Conservation (phyloP, 345 rosid species). For the Reutealis trisperma region DNA sequence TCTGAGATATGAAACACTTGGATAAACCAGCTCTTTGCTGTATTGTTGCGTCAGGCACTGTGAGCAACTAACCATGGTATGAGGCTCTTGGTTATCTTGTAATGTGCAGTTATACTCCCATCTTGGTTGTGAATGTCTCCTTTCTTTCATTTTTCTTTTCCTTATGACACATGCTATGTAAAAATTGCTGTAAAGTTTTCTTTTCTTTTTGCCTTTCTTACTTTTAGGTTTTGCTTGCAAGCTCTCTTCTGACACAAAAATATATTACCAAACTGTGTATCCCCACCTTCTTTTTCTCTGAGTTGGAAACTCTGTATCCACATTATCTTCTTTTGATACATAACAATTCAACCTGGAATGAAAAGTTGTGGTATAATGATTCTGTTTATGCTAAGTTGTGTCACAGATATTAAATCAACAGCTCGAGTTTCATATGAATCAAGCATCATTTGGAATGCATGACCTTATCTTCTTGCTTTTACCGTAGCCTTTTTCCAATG, state of each 20-base stretch:
- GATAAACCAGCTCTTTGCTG: conserved; percentile 10
- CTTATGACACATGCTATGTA: conserved; percentile 23
- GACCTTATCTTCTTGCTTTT: background rate
- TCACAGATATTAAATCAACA: background rate
- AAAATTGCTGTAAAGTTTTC: conserved; percentile 38
- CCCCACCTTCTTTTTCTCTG: background rate
- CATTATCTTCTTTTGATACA: background rate
- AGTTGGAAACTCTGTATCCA: conserved; percentile 20
- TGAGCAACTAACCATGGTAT: conserved; percentile 2
- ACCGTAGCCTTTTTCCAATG: background rate
- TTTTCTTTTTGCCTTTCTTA: background rate
- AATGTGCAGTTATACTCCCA: background rate
- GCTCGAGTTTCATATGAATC: background rate
- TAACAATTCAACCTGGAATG: background rate
- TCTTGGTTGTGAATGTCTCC: conserved; percentile 14
- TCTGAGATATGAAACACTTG: conserved; percentile 8
- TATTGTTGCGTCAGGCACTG: conserved; percentile 1
- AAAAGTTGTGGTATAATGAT: background rate
- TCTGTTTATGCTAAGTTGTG: background rate
- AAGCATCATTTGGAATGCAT: background rate
- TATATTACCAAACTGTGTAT: conserved; percentile 24
- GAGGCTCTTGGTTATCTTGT: conserved; percentile 21
- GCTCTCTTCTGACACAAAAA: conserved; percentile 23
- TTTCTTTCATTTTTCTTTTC: background rate
- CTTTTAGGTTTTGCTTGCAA: conserved; percentile 17